phyloP scores from a whole-genome alignment of 371 early-diverging fungal species.

The Funneliformis caledonium region DNA sequence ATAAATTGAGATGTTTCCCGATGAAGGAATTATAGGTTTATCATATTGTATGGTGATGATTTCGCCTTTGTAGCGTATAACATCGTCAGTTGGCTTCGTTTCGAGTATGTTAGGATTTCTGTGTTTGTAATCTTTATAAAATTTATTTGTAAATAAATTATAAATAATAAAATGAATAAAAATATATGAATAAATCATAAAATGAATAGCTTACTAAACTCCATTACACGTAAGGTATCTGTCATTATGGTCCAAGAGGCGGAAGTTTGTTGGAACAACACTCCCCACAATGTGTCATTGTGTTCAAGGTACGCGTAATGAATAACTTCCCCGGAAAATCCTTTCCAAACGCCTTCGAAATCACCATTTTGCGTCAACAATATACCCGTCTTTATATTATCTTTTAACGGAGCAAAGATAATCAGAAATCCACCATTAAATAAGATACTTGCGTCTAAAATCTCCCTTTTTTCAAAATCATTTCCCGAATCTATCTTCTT shows the following conservation, averaged over 20 bases:
- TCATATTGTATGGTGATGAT: neutral
- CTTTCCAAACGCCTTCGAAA: neutral
- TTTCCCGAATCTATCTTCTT: neutral
- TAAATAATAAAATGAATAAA: no score
- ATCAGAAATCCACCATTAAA: neutral
- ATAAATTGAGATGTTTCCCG: neutral
- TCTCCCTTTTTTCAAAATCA: neutral
- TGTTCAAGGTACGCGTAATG: neutral
- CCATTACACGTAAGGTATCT: neutral
- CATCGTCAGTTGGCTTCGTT: neutral
- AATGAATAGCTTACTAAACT: neutral
- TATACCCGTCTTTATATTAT: neutral
- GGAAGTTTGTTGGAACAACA: neutral
- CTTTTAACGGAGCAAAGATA: neutral
- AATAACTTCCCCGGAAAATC: neutral
- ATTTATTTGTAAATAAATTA: no score
- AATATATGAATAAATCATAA: neutral
- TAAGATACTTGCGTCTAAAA: neutral
- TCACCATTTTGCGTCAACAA: neutral
- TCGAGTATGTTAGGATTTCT: neutral
- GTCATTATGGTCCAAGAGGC: neutral
- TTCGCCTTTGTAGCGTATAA: neutral
- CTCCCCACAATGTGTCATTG: neutral
- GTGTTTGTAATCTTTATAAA: neutral
- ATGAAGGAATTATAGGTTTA: neutral